A percentile compares a stretch with the other conserved stretches of the same genome.
phyloP scores from a whole-genome alignment of 139 green algal species.

The Microglena sp. region DNA sequence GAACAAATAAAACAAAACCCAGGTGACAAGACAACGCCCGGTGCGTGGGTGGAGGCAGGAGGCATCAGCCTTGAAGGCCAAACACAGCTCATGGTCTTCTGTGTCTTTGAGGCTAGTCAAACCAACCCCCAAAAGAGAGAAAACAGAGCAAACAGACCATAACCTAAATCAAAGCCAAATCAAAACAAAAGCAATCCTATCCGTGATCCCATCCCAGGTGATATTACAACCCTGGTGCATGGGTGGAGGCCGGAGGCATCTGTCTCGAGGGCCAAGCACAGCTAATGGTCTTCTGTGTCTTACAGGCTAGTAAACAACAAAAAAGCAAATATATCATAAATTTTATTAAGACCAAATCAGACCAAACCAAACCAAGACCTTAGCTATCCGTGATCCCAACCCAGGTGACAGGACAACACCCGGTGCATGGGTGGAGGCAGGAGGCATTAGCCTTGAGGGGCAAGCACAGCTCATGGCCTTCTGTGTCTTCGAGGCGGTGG shows the following conservation, averaged over 20 bases:
- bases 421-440: conserved; percentile 21
- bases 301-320: too few relatives aligned
- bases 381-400: too few relatives aligned
- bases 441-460: conserved; percentile 48
- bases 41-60: background rate
- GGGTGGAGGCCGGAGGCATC: conserved; percentile 29
- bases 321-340: too few relatives aligned
- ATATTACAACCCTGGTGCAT: too few relatives aligned
- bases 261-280: conserved; percentile 27
- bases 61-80: conserved; percentile 53
- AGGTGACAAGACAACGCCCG: background rate
- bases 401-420: too few relatives aligned
- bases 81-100: conserved; percentile 84
- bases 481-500: conserved; percentile 22
- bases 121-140: background rate
- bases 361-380: too few relatives aligned
- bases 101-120: conserved; percentile 69
- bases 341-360: too few relatives aligned
- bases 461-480: background rate
- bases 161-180: too few relatives aligned
- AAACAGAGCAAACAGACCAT: too few relatives aligned
- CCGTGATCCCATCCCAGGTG: too few relatives aligned
- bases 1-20: too few relatives aligned
- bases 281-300: conserved; percentile 2
- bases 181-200: too few relatives aligned